Base-by-base conservation (phyloP, 768 basidiomycete species). In the Tricholoma saponaceum region DNA sequence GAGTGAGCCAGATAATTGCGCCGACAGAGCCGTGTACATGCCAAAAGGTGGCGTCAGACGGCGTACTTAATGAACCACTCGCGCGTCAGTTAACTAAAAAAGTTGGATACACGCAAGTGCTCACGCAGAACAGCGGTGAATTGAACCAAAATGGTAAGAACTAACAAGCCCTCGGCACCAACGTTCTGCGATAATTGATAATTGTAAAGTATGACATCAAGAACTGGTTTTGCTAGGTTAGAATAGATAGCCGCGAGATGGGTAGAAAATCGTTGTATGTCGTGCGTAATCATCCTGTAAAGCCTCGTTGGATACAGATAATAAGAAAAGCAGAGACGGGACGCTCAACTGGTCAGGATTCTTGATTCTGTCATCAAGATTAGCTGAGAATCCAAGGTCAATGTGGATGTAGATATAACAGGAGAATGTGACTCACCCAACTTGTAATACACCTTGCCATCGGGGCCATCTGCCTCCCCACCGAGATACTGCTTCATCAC, bases 151-250 rank as follows among this genome's bases (percentile, higher is more conserved):
- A 95, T 71, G 0, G 92, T 95, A 30, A 98, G 77, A 18, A 89
- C 77, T 22, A 96, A 73, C 13, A 97, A 78, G 28, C 92, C 94
- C 69, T 98, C 96, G 4, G 94, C 95, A 14, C 96, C 96, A 30
- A 98, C 92, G 64, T 95, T 97, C 62, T 87, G 86, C 5, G 93
- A 91, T 6, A 98, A 79, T 68, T 98, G 95, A 62, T 93, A 95
- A 72, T 98, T 98, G 75, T 98, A 98, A 10, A 98, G 75, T 47
- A 96, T 92, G 49, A 91, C 89, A 65, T 98, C 96, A 35, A 97
- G 80, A 14, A 89, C 79, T 6, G 96, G 96, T 72, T 98, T 98
- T 25, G 95, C 95, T 37, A 98, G 74, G 69, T 98, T 98, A 14
- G 86, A 83, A 71, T 98, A 98, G 33, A 98, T 95, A 16, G 92